Base-by-base conservation (phyloP, 768 basidiomycete species). In the Mycena crocata region DNA sequence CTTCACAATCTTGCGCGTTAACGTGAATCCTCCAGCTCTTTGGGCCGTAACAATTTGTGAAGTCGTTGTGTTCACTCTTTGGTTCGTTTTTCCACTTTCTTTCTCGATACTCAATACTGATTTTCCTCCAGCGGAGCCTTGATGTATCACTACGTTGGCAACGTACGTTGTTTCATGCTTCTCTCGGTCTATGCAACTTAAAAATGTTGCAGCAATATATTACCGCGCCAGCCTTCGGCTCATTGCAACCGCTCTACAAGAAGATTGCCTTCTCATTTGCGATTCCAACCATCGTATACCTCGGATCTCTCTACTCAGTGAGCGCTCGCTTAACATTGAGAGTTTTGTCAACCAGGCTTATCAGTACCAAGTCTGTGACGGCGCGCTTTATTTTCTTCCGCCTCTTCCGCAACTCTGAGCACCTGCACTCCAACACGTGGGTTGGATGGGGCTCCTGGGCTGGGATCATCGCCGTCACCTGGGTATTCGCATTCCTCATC, bases 121-220 rank as follows among this genome's bases (percentile, higher is more conserved):
- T 30, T 13, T 35, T 2, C 28, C 31, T 40, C 10, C 21, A 56
- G 61, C 67, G 83, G 82, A n/a, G 79, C 80, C 12, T 64, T 84
- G 19, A 77, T 84, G 71, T 84, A 84, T 52, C 81, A 83, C 52
- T 84, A 37, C 14, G 51, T 59, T 17, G 48, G 48, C 2, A 30
- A 30, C 30, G 57, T 59, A 26, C 32, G 57, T 59, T 56, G 5
- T 32, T 28, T 2, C 49, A 24, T 39, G 5, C 12, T 23, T n/a
- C n/a, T n/a, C n/a, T n/a, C n/a, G n/a, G n/a, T n/a, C n/a, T n/a
- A n/a, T n/a, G n/a, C n/a, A n/a, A n/a, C n/a, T n/a, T n/a, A n/a
- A n/a, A n/a, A n/a, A n/a, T n/a, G n/a, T n/a, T n/a, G n/a, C n/a
- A 82, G 58, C 82, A 83, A 68, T 85, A 85, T 69, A 80, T 84